Evolutionary conservation across 2,329 filamentous ascomycete genomes (phyloP).

Genomic region (Metarhizium album): DNA sequence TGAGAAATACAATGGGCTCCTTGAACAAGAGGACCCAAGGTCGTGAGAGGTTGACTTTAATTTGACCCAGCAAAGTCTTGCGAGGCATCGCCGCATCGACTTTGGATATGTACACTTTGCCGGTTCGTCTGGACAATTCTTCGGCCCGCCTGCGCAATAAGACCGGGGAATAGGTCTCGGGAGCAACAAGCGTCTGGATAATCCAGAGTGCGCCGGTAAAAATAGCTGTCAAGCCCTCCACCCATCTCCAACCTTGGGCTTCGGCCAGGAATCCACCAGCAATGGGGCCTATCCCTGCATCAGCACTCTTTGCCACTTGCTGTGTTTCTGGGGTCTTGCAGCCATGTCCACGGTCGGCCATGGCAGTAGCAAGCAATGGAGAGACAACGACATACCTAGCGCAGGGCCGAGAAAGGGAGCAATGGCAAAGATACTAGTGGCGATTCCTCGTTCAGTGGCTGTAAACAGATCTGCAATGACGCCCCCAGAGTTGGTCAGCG

Average conservation of each 20-base stretch:
- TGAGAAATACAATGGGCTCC: slow-evolving; percentile 56
- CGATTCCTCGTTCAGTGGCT: slow-evolving; percentile 42
- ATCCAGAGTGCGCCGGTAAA: slow-evolving; percentile 51
- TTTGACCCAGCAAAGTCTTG: slow-evolving; percentile 33
- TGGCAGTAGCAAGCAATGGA: background rate
- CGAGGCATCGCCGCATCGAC: slow-evolving; percentile 32
- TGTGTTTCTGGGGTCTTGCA: background rate
- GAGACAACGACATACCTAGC: slow-evolving; percentile 25
- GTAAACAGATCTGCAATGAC: slow-evolving; percentile 54
- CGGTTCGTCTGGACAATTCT: slow-evolving; percentile 38
- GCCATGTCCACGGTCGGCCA: background rate
- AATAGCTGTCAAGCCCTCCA: slow-evolving; percentile 50
- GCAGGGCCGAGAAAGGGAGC: slow-evolving; percentile 54
- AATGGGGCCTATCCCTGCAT: slow-evolving; percentile 36
- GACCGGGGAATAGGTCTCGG: slow-evolving; percentile 50
- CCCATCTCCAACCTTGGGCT: slow-evolving; percentile 52
- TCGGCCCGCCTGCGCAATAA: slow-evolving; percentile 42
- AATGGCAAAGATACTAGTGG: slow-evolving; percentile 48
- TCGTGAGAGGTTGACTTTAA: slow-evolving; percentile 46
- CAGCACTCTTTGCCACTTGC: background rate
- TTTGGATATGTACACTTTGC: slow-evolving; percentile 44
- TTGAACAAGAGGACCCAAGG: slow-evolving; percentile 55
- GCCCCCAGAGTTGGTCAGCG: slow-evolving; percentile 51
- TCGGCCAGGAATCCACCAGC: slow-evolving; percentile 52
- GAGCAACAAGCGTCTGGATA: slow-evolving; percentile 36